A percentile compares a stretch with the other conserved stretches of the same genome.
phyloP scores from a whole-genome alignment of 345 rosid species.

The Pistacia integerrima region DNA sequence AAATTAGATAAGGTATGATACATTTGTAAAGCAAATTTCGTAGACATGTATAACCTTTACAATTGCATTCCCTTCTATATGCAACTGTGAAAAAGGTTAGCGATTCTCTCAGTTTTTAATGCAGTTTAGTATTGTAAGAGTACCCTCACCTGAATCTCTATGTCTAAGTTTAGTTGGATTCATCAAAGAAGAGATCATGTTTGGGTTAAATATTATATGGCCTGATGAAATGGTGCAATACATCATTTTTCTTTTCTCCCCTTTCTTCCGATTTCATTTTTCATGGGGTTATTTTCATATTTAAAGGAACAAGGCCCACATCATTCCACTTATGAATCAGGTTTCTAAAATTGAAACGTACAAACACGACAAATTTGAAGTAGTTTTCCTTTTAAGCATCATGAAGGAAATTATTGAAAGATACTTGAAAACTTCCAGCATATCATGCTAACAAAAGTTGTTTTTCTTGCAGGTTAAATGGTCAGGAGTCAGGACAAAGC shows the following conservation, averaged over 20 bases:
- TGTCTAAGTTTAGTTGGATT: constrained; percentile 6
- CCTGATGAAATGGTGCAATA: not conserved
- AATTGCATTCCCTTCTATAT: not conserved
- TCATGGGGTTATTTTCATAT: not conserved
- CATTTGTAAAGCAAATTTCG: constrained; percentile 3
- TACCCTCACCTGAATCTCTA: not conserved
- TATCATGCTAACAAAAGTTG: not conserved
- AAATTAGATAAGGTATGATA: constrained; percentile 84
- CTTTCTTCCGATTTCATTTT: not conserved
- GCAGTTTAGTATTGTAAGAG: not conserved
- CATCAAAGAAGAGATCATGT: not conserved
- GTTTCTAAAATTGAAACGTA: not conserved
- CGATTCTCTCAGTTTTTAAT: not conserved
- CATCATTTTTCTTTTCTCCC: not conserved
- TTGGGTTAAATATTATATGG: not conserved
- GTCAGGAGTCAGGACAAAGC: constrained; percentile 92
- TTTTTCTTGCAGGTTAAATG: constrained; percentile 79
- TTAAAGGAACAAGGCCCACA: not conserved
- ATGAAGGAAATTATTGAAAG: constrained; percentile 4
- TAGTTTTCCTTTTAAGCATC: not conserved
- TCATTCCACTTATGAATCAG: no score
- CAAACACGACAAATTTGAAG: not conserved
- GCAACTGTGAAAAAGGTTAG: not conserved
- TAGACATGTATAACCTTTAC: not conserved
- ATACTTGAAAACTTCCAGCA: constrained; percentile 7